phyloP scores from a whole-genome alignment of 208 protist genomes.

The Leishmania guyanensis region DNA sequence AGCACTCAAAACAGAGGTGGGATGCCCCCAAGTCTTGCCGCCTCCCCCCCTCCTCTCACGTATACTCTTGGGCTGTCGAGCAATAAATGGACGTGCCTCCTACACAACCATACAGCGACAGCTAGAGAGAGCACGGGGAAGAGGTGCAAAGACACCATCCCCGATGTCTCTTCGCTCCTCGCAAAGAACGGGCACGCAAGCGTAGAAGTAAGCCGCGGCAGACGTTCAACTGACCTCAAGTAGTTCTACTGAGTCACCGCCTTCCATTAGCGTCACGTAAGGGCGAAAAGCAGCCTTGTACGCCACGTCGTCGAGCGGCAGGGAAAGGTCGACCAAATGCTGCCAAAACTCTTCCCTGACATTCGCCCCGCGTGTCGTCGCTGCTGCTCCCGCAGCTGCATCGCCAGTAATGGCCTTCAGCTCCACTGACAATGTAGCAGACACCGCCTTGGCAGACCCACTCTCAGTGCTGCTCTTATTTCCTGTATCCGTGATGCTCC shows the following conservation, averaged over 20 bases:
- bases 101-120: background rate
- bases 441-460: background rate
- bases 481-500: background rate
- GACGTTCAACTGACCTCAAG: background rate
- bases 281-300: conserved; percentile 43
- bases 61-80: background rate
- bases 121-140: background rate
- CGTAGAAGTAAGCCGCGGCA: background rate
- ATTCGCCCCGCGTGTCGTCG: background rate
- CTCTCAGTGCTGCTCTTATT: background rate
- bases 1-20: background rate
- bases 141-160: background rate
- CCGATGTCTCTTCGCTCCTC: background rate
- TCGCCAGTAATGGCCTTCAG: background rate
- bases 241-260: conserved; percentile 43
- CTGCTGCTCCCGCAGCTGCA: background rate
- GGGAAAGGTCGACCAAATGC: conserved; percentile 24
- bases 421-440: conserved; percentile 5
- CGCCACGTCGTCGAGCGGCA: conserved; percentile 25
- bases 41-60: background rate
- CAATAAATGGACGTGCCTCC: background rate
- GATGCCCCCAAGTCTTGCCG: background rate
- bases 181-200: background rate
- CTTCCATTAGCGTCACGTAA: conserved; percentile 68
- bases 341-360: conserved; percentile 26